Evolutionary conservation across 352 stramenopile species (phyloP), one percentile per base, ranked within the genome.

Genomic region (Phytopythium litorale): DNA sequence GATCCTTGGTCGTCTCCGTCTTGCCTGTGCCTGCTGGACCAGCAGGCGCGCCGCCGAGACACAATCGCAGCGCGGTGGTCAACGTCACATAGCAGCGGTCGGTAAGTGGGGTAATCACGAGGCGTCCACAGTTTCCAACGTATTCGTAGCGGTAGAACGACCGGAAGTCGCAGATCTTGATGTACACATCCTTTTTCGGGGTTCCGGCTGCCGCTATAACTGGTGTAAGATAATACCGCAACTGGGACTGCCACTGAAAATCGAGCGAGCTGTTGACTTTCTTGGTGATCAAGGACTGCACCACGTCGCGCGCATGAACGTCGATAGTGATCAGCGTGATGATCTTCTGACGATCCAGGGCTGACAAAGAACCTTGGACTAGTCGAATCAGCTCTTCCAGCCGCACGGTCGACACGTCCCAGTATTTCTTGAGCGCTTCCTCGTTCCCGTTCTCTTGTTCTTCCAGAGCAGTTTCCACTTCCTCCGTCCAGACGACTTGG

Each of bases 311-410:
- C 35, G 91, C 94, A 62, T 99, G 96, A 1, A 98, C 96, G 59
- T 99, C 96, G 49, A 98, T 93, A n/a, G 94, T 98, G 65, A 99
- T 98, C 23, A 99, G 75, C n/a, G 93, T 98, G 67, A 98, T 98
- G 43, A 98, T 96, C 68, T 98, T 98, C 37, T 90, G 89, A 1
- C 96, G 88, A 50, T 91, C 78, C 3, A 94, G 60, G 0, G 56
- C 60, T 4, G 65, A 68, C 12, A 94, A 60, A 3, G 85, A 73
- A 32, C 95, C 94, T 40, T 98, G 81, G 9, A 98, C 96, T 7
- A 98, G 77, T 61, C 96, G 89, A 54, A 99, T 98, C 7, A 99
- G 79, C 60, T 92, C 85, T 58, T 94, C 92, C 8, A 99, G 69
- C 0, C 94, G 88, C 23, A 87, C 83, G 2, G 94, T 98, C 9